Conservation (phyloP, 345 rosid genomes). For the Psidium guajava region DNA sequence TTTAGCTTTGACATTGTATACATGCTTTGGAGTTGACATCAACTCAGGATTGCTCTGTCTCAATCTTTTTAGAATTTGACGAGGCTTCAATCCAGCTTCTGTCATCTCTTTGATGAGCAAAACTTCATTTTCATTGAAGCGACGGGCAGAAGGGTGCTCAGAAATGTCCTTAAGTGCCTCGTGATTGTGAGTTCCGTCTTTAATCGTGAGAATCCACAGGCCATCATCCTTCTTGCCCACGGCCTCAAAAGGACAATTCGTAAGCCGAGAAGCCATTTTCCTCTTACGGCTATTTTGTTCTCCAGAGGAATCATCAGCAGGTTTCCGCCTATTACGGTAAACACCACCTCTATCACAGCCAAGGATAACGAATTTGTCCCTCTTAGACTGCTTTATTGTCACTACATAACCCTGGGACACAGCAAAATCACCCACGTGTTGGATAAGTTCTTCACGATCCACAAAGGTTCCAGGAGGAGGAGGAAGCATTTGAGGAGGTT, state of each 20-base stretch:
- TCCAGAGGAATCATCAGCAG: conserved; percentile 26
- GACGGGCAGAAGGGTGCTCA: conserved; percentile 61
- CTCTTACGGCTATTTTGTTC: conserved; percentile 29
- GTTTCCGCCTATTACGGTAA: conserved; percentile 53
- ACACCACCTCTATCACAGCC: conserved; percentile 41
- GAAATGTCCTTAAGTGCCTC: conserved; percentile 56
- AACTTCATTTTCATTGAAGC: conserved; percentile 49
- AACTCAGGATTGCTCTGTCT: conserved; percentile 63
- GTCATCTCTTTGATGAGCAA: conserved; percentile 59
- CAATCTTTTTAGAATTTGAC: conserved; percentile 55
- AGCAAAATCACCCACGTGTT: conserved; percentile 32
- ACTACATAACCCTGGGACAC: conserved; percentile 37
- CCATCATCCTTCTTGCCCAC: conserved; percentile 61
- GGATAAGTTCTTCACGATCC: conserved; percentile 33
- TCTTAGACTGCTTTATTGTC: conserved; percentile 35
- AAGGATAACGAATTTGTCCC: conserved; percentile 27
- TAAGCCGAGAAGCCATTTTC: conserved; percentile 48
- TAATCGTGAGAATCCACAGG: conserved; percentile 48
- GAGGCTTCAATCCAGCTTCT: conserved; percentile 63
- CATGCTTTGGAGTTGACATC: conserved; percentile 64
- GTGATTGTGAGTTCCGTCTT: conserved; percentile 56
- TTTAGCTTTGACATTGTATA: conserved; percentile 67
- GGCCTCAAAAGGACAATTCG: conserved; percentile 63
- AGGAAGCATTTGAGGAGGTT: conserved; percentile 20
- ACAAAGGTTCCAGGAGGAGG: conserved; percentile 30